Evolutionary conservation across 2,329 filamentous ascomycete genomes (phyloP), one percentile per base, ranked within the genome.

Genomic region (Hypoxylon sp.): DNA sequence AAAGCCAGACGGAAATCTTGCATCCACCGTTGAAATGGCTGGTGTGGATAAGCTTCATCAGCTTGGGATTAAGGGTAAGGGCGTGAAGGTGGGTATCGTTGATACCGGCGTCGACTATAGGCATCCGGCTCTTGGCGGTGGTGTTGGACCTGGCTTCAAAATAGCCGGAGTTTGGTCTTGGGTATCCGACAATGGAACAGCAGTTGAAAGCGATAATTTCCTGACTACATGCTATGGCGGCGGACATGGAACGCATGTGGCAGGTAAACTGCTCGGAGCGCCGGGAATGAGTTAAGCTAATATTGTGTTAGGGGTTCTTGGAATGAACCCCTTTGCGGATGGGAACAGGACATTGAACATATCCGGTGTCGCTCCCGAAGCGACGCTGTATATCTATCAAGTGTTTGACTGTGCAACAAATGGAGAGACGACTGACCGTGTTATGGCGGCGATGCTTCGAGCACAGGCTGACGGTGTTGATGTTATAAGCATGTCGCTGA

Each of bases 401-500:
- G 62, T 68, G 1, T 67, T 72, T 28, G 70, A 62, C 32, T 67
- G 70, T 36, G 28, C 10, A 2, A 52, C 50, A 2, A 58, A 52
- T 14, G 63, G 65, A 3, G 51, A 59, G 21, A 65, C 61, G 2
- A 64, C 60, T 7, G 64, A 74, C 36, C 69, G 70, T 11, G 71
- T 77, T n/a, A 64, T 78, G 21, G 72, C 72, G 0, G 74, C 73
- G 10, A 75, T 77, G 71, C 51, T 72, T 1, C 65, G 67, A 32
- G 75, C 75, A 0, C 64, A 71, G 1, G 64, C 65, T 7, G 76
- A 77, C 23, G 73, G 73, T 21, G 74, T 74, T 3, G 74, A 77
- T 25, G 66, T 77, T 9, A 68, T 77, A 41, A 75, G 71, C 52
- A 74, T 77, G 64, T 77, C 75, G 0, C 59, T 77, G 11, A 23